Percentiles rank a stretch among this genome's conserved stretches.
phyloP scores from a whole-genome alignment of 768 basidiomycete species.

The Cyathus striatus region DNA sequence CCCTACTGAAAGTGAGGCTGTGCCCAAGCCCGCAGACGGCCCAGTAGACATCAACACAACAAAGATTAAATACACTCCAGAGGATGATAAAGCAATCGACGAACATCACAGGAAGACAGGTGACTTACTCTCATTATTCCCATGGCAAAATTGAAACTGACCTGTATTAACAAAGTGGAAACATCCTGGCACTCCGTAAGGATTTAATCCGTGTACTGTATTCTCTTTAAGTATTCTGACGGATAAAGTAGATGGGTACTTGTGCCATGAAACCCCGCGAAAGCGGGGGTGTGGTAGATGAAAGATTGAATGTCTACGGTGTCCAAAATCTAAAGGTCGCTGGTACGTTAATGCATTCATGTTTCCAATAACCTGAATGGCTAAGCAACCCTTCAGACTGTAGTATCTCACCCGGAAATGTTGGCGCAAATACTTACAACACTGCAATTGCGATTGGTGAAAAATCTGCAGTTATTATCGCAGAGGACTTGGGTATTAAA shows the following conservation, averaged over 20 bases:
- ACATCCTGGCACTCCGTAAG: conserved; percentile 42
- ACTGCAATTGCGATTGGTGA: conserved; percentile 48
- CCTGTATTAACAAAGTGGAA: conserved; percentile 13
- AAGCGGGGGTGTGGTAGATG: conserved; percentile 56
- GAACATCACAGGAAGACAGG: conserved; percentile 22
- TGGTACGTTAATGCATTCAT: conserved; percentile 21
- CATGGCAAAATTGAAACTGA: conserved; percentile 5
- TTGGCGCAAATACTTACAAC: conserved; percentile 36
- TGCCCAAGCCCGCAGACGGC: conserved; percentile 9
- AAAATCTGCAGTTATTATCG: conserved; percentile 55
- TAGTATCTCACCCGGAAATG: conserved; percentile 31
- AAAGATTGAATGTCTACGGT: conserved; percentile 59
- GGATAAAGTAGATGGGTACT: conserved; percentile 47
- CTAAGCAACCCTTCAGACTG: neutral
- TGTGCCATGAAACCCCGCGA: conserved; percentile 64
- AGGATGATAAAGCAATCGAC: conserved; percentile 36
- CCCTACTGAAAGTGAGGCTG: conserved; percentile 26
- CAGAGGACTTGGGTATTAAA: conserved; percentile 13
- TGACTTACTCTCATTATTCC: conserved; percentile 7
- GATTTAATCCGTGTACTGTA: neutral
- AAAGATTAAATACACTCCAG: conserved; percentile 33
- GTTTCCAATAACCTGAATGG: neutral
- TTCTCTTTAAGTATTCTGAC: neutral
- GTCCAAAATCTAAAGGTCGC: conserved; percentile 54
- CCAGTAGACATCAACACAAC: conserved; percentile 28